Conservation (phyloP, 1,284 basidiomycete species). For the Heterobasidion occidentale region DNA sequence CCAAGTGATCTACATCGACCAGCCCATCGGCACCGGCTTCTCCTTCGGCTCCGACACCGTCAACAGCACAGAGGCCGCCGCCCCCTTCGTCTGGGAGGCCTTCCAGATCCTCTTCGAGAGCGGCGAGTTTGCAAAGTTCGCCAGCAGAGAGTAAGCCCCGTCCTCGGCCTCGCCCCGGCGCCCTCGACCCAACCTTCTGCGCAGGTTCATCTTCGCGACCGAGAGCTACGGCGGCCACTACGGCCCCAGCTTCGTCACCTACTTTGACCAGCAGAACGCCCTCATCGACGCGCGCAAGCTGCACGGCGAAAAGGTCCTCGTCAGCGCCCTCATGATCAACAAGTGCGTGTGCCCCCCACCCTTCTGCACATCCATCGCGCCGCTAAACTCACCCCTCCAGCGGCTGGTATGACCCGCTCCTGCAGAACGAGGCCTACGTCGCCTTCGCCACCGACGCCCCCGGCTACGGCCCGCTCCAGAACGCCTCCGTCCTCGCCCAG, state of each 20-base stretch:
- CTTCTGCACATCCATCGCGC: neutral
- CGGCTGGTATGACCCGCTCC: conserved; percentile 59
- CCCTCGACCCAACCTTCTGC: neutral
- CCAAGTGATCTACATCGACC: conserved; percentile 64
- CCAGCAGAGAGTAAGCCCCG: conserved; percentile 35
- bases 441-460: conserved; percentile 32
- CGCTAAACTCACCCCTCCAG: conserved; percentile 30
- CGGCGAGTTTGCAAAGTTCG: conserved; percentile 46
- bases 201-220: conserved; percentile 35
- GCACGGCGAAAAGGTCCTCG: conserved; percentile 25
- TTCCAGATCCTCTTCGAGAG: conserved; percentile 52
- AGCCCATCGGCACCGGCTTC: conserved; percentile 66
- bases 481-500: conserved; percentile 21
- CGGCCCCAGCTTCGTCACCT: conserved; percentile 55
- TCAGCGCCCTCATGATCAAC: conserved; percentile 36
- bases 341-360: conserved; percentile 10
- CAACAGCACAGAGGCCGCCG: conserved; percentile 46
- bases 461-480: neutral
- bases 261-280: conserved; percentile 59
- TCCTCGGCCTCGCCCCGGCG: too few relatives aligned
- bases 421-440: conserved; percentile 55
- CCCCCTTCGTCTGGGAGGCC: conserved; percentile 50
- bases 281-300: conserved; percentile 37
- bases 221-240: conserved; percentile 70
- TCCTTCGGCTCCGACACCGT: conserved; percentile 49